Evolutionary conservation across 768 basidiomycete genomes (phyloP), one percentile per base, ranked within the genome.

Genomic region (Cubamyces lactineus): DNA sequence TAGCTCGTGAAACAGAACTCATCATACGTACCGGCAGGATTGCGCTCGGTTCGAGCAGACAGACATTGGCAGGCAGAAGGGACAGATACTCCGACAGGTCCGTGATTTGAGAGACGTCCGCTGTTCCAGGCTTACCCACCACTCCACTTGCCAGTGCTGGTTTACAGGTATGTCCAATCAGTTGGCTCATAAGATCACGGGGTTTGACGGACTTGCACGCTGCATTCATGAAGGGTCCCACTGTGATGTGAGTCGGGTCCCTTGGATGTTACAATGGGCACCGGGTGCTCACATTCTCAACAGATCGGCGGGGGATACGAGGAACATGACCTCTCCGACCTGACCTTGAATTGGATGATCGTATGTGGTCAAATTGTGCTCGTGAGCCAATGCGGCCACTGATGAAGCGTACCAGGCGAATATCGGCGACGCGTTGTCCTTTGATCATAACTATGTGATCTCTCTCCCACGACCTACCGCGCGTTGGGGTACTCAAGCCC

Each of bases 221-320:
- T 24, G 30, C 12, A 7, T 17, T 3, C 28, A 3, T 19, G 30
- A 50, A 66, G 67, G 64, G n/a, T 71, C 57, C 66, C 78, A 77
- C 53, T 67, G 71, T 15, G 76, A 76, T 56, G 75, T 75, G 60
- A 45, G 70, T 34, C 28, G 8, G 8, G 28, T 8, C 4, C 28
- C 8, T 3, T 8, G 28, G 28, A 30, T 8, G 28, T 3, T 30
- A 30, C 28, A n/a, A n/a, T 30, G 28, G 8, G 3, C 4, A 8
- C 3, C 28, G 4, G 28, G 21, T 6, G 43, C n/a, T 53, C 16
- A 50, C 46, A 13, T 19, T 34, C 30, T 42, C 24, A 52, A 28
- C 63, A 90, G 89, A 81, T 87, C 48, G 88, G 88, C 16, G 89
- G 89, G 26, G 89, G 89, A 41, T 91, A 84, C 72, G 69, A 78